phyloP scores from a whole-genome alignment of 1,284 basidiomycete genomes.

The Rhodofomes roseus region DNA sequence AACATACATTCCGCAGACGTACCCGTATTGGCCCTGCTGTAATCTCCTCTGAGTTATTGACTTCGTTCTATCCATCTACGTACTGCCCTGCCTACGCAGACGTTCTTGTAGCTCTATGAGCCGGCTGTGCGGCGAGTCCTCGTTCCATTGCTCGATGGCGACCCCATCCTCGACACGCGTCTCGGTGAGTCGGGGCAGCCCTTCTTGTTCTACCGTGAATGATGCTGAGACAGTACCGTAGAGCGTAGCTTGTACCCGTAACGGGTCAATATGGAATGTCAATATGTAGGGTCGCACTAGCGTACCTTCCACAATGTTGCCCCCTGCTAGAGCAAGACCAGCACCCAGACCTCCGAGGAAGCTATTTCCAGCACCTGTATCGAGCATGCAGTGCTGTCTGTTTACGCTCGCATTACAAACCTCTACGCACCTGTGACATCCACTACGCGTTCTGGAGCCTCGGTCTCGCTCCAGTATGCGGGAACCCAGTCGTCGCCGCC shows the following conservation, averaged over 20 bases:
- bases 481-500: constrained; percentile 63
- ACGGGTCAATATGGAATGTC: constrained; percentile 10
- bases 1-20: constrained; percentile 12
- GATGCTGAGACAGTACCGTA: constrained; percentile 80
- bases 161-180: constrained; percentile 21
- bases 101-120: constrained; percentile 43
- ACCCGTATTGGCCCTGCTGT: constrained; percentile 15
- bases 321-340: constrained; percentile 55
- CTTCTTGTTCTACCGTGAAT: constrained; percentile 80
- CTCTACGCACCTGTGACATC: constrained; percentile 77
- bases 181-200: constrained; percentile 52
- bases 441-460: constrained; percentile 50
- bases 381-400: background rate
- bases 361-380: constrained; percentile 78
- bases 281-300: background rate
- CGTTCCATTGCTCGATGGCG: constrained; percentile 60
- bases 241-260: constrained; percentile 47
- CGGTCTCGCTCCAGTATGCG: constrained; percentile 63
- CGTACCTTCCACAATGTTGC: constrained; percentile 65
- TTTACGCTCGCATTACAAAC: background rate
- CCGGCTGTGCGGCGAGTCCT: constrained; percentile 52
- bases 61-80: constrained; percentile 12
- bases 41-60: constrained; percentile 24
- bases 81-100: constrained; percentile 14
- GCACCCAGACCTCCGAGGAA: constrained; percentile 85